Conservation (phyloP, 352 stramenopile species). For the Phytophthora crassamura region DNA sequence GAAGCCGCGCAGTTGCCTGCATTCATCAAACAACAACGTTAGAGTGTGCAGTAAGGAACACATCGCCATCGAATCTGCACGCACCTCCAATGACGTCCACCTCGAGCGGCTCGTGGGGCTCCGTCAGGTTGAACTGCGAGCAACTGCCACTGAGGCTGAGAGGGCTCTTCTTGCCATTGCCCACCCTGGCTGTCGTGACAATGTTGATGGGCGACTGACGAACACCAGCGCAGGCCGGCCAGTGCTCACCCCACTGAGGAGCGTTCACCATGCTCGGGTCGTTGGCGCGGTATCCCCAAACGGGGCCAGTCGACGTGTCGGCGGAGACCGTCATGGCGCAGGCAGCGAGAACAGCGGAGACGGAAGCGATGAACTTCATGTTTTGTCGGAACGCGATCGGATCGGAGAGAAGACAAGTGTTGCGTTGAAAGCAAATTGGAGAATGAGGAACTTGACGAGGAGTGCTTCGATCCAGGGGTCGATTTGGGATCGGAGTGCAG, state of each 20-base stretch:
- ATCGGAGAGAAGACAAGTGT: no score
- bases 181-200: slow-evolving; percentile 11
- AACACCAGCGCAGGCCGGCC: slow-evolving; percentile 31
- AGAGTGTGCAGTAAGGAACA: not conserved
- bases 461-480: slow-evolving; percentile 20
- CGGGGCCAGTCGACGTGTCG: slow-evolving; percentile 13
- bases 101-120: slow-evolving; percentile 37
- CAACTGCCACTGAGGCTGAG: slow-evolving; percentile 44
- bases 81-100: slow-evolving; percentile 33
- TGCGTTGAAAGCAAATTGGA: slow-evolving; percentile 30
- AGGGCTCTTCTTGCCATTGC: slow-evolving; percentile 19
- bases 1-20: slow-evolving; percentile 22
- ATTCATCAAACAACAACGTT: slow-evolving; percentile 14
- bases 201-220: slow-evolving; percentile 61
- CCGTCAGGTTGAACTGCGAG: slow-evolving; percentile 38
- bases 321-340: slow-evolving; percentile 23
- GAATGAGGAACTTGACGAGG: slow-evolving; percentile 15
- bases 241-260: slow-evolving; percentile 35
- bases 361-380: slow-evolving; percentile 35
- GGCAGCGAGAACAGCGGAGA: slow-evolving; percentile 28
- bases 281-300: slow-evolving; percentile 41
- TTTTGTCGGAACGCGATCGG: no score
- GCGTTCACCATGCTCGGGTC: slow-evolving; percentile 34
- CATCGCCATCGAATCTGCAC: not conserved
- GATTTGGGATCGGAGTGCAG: slow-evolving; percentile 14